Evolutionary conservation across 805 yeast species (phyloP).

Genomic region (Brettanomyces sp.): DNA sequence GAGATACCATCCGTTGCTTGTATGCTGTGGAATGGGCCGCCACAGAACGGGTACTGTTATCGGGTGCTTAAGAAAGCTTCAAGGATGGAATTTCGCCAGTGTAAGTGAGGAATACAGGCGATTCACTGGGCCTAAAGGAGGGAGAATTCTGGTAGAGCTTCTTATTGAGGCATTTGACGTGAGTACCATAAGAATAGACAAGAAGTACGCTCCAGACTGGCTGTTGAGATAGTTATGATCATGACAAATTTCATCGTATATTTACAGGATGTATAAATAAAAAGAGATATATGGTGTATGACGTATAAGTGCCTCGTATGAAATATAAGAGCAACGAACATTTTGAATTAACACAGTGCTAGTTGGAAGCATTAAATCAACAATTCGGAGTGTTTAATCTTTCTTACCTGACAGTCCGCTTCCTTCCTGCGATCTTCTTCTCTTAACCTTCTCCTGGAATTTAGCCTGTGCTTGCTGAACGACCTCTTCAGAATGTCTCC

Average conservation of each 20-base stretch:
- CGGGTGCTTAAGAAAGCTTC: slow-evolving; percentile 85
- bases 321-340: background rate
- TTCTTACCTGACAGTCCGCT: background rate
- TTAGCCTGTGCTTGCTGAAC: slow-evolving; percentile 60
- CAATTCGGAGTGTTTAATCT: background rate
- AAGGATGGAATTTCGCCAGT: slow-evolving; percentile 95
- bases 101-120: slow-evolving; percentile 91
- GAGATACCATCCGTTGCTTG: slow-evolving; percentile 74
- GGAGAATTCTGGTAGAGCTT: slow-evolving; percentile 84
- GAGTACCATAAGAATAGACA: slow-evolving; percentile 31
- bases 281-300: background rate
- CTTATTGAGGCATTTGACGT: slow-evolving; percentile 68
- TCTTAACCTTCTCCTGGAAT: slow-evolving; percentile 21
- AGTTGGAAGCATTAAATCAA: too few species aligned
- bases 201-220: slow-evolving; percentile 40
- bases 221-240: slow-evolving; percentile 16
- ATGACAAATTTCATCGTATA: background rate
- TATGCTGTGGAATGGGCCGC: slow-evolving; percentile 98
- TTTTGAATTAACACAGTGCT: background rate
- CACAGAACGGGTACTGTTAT: slow-evolving; percentile 96
- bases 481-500: slow-evolving; percentile 56
- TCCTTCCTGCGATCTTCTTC: slow-evolving; percentile 13
- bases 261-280: background rate
- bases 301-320: background rate
- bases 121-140: slow-evolving; percentile 88